Conservation (phyloP, 2,329 filamentous ascomycete genomes). For the Biscogniauxia mediterranea region DNA sequence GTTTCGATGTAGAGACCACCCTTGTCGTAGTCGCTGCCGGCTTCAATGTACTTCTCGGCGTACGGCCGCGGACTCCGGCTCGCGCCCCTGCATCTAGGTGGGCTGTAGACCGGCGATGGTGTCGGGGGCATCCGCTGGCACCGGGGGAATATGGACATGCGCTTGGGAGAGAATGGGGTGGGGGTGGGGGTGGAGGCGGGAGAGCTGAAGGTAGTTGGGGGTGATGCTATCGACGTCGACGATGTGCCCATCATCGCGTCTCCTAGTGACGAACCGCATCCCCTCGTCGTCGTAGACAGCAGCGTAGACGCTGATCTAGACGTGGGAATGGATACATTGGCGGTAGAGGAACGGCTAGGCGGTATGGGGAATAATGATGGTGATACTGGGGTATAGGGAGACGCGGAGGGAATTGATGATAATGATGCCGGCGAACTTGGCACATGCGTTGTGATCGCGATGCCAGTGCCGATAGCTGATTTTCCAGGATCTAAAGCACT, state of each 20-base stretch:
- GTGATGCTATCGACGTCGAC: neutral
- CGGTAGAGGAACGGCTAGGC: slow-evolving; percentile 1
- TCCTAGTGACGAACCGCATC: neutral
- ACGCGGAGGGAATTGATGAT: neutral
- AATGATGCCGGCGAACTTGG: neutral
- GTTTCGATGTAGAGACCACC: neutral
- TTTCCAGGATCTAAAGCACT: neutral
- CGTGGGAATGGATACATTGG: neutral
- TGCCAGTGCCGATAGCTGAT: neutral
- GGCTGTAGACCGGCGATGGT: neutral
- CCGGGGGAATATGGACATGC: neutral
- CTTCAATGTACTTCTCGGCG: neutral
- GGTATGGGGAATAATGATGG: slow-evolving; percentile 18
- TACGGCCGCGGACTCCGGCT: neutral
- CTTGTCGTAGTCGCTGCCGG: too few species aligned
- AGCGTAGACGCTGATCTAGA: neutral
- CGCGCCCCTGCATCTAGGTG: neutral
- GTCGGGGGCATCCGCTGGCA: neutral
- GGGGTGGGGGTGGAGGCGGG: neutral
- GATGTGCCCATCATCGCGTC: neutral
- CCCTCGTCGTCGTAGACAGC: neutral
- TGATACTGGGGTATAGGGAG: neutral
- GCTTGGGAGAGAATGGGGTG: neutral
- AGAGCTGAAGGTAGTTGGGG: neutral
- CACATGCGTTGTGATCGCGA: neutral